Conservation (phyloP, 2,329 filamentous ascomycete species). For the Cryphonectria parasitica region DNA sequence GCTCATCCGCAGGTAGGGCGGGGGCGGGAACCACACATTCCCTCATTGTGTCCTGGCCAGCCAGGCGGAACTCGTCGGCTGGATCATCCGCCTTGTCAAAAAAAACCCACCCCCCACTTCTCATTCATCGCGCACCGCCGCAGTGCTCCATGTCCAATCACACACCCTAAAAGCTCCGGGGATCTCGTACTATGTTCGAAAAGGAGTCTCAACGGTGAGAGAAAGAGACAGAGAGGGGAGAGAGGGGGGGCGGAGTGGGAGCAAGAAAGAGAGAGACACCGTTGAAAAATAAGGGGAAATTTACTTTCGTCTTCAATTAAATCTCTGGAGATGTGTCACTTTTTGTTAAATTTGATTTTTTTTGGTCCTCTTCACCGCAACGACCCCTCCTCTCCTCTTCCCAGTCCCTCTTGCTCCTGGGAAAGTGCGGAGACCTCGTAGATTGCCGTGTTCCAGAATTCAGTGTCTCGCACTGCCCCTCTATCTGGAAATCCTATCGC, state of each 20-base stretch:
- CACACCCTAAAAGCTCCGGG: neutral
- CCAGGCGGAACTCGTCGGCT: conserved; percentile 10
- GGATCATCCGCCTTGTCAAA: conserved; percentile 12
- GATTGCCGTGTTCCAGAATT: conserved; percentile 17
- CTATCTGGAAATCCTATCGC: conserved; percentile 8
- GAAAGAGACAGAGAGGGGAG: neutral
- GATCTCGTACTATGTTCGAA: neutral
- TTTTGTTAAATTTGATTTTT: neutral
- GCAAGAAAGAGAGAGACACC: neutral
- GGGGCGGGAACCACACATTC: conserved; percentile 6
- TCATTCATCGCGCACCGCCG: conserved; percentile 13
- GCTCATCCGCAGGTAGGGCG: neutral
- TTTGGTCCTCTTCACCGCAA: conserved; percentile 6
- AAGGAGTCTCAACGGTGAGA: conserved; percentile 10
- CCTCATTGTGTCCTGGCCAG: neutral
- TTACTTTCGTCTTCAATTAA: neutral
- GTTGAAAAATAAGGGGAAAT: neutral
- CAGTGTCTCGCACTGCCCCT: conserved; percentile 16
- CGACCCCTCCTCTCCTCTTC: neutral
- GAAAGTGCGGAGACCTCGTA: conserved; percentile 11
- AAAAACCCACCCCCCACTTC: conserved; percentile 2
- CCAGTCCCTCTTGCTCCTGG: neutral
- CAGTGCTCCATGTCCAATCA: conserved; percentile 7
- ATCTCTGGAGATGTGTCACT: neutral
- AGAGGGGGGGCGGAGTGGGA: neutral